phyloP scores from a whole-genome alignment of 2,329 filamentous ascomycete species.

The Fusarium dlaminii region DNA sequence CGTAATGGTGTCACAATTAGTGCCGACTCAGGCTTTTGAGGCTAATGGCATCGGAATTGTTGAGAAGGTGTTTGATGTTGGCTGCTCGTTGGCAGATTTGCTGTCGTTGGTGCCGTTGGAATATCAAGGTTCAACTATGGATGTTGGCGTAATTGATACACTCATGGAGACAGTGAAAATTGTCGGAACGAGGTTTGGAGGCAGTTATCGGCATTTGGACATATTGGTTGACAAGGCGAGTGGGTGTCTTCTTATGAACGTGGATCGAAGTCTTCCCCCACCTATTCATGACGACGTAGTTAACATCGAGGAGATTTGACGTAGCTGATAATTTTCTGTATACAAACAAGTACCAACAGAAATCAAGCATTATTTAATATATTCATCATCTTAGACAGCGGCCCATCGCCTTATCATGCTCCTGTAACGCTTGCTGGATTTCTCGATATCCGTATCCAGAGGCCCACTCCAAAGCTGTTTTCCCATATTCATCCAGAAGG shows the following conservation, averaged over 20 bases:
- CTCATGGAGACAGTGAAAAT: constrained; percentile 25
- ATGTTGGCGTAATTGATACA: constrained; percentile 16
- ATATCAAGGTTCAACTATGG: not conserved
- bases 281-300: rapidly evolving
- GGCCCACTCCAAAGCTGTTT: not conserved
- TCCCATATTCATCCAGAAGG: rapidly evolving
- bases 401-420: not conserved
- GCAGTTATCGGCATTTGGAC: constrained; percentile 7
- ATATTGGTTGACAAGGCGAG: constrained; percentile 22
- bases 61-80: constrained; percentile 48
- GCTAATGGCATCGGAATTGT: constrained; percentile 48
- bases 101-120: not conserved
- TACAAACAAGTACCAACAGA: not conserved
- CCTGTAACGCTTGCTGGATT: not conserved
- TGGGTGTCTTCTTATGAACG: not conserved
- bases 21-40: constrained; percentile 43
- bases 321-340: not conserved
- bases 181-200: constrained; percentile 4
- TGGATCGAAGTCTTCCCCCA: not conserved
- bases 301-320: not conserved
- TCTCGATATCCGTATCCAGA: rapidly evolving
- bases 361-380: rapidly evolving
- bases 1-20: constrained; percentile 31
- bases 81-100: constrained; percentile 45
- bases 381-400: rapidly evolving